A percentile compares a stretch with the other conserved stretches of the same genome.
These are phyloP conservation scores for Thalassiosira mediterranea DNA, from an alignment of 352 stramenopile species.

Conservation along the genomic window DNA sequence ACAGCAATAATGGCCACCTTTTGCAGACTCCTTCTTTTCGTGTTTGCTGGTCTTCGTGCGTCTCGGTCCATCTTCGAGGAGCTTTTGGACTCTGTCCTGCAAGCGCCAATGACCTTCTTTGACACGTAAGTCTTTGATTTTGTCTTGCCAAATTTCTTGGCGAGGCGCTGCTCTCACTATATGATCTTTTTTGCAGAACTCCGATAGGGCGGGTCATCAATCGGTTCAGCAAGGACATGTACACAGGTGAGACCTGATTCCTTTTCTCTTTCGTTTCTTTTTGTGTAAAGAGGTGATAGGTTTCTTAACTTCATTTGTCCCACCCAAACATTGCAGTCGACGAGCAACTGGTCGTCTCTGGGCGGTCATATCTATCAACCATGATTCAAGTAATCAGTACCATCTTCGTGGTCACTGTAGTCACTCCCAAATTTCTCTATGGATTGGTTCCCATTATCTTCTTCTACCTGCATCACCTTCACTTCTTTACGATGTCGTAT, in stretches of 20 bases:
- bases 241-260: no score
- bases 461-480: slow-evolving; percentile 72
- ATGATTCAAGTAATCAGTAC: slow-evolving; percentile 82
- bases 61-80: slow-evolving; percentile 55
- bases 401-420: slow-evolving; percentile 71
- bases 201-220: slow-evolving; percentile 93
- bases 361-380: slow-evolving; percentile 81
- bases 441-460: slow-evolving; percentile 70
- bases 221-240: slow-evolving; percentile 89
- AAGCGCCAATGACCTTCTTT: slow-evolving; percentile 89
- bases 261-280: no score
- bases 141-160: no score
- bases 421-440: slow-evolving; percentile 83
- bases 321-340: no score
- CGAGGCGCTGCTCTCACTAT: background rate
- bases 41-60: slow-evolving; percentile 46
- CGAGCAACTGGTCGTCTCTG: slow-evolving; percentile 84
- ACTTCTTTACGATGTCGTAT: slow-evolving; percentile 81
- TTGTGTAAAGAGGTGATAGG: no score
- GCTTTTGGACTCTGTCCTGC: slow-evolving; percentile 74
- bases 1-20: slow-evolving; percentile 48
- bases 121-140: slow-evolving; percentile 83
- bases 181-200: slow-evolving; percentile 64
- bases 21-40: slow-evolving; percentile 50
- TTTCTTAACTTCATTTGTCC: no score